A percentile compares a stretch with the other conserved stretches of the same genome.
Conservation (phyloP, 140 eudicot genomes). For the Oenanthe javanica region DNA sequence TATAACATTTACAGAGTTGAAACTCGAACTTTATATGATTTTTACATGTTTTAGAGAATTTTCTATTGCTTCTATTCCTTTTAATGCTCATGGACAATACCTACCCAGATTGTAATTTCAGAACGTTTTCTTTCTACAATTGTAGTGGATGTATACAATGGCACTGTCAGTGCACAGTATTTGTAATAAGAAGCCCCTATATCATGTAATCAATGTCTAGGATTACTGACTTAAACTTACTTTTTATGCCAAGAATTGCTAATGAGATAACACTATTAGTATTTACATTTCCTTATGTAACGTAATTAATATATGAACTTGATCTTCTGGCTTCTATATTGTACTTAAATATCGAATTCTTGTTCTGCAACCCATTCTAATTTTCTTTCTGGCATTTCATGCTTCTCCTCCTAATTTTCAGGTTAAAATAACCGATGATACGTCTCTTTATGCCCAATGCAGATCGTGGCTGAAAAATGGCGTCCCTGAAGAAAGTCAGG, state of each 20-base stretch:
- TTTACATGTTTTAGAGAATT: neutral
- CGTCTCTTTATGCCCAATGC: conserved; percentile 78
- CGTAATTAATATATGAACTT: neutral
- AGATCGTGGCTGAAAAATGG: conserved; percentile 95
- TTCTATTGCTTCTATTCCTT: neutral
- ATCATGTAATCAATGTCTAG: neutral
- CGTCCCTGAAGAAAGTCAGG: conserved; percentile 63
- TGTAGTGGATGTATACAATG: neutral
- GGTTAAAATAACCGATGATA: conserved; percentile 62
- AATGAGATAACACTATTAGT: neutral
- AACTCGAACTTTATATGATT: neutral
- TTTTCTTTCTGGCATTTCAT: conserved; percentile 3
- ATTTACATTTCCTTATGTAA: conserved; percentile 3
- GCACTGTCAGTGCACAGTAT: neutral
- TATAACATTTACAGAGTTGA: neutral
- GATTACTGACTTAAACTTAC: neutral
- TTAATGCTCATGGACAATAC: neutral
- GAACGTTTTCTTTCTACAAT: neutral
- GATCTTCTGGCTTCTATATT: neutral
- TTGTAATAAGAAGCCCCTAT: neutral
- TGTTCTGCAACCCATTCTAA: neutral
- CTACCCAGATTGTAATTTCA: neutral
- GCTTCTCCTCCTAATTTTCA: conserved; percentile 24
- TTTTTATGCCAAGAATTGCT: neutral
- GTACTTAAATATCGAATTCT: neutral